These are phyloP conservation scores for Trichoderma sp. DNA, from an alignment of 2,329 filamentous ascomycete genomes.

Conservation along the genomic window DNA sequence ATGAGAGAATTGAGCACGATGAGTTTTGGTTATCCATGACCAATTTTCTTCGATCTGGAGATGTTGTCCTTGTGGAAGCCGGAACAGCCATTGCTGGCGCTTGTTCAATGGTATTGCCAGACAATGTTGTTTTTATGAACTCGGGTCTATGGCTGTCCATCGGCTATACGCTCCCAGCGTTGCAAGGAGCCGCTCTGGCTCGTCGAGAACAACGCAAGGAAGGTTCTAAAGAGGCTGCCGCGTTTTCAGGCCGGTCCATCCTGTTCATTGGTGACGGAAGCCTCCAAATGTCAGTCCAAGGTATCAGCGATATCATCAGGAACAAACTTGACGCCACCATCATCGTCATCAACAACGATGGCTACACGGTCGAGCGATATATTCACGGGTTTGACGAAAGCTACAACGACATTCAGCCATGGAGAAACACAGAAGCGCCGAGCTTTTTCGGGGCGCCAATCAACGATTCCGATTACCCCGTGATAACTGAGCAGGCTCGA, in stretches of 20 bases:
- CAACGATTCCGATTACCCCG: conserved; percentile 29
- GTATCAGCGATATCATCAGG: conserved; percentile 64
- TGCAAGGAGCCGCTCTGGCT: conserved; percentile 58
- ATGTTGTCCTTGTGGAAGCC: conserved; percentile 60
- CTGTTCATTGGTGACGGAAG: conserved; percentile 65
- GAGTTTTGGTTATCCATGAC: conserved; percentile 51
- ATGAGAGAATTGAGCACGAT: conserved; percentile 49
- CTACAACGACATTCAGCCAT: conserved; percentile 59
- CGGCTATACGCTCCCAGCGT: conserved; percentile 61
- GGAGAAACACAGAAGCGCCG: conserved; percentile 53
- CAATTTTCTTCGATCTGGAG: conserved; percentile 51
- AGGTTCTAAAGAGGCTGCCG: not conserved
- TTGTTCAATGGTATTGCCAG: conserved; percentile 52
- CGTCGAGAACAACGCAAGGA: conserved; percentile 43
- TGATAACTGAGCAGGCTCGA: not conserved
- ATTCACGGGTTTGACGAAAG: conserved; percentile 55
- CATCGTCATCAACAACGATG: conserved; percentile 60
- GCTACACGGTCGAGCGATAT: conserved; percentile 60
- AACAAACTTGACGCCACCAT: conserved; percentile 51
- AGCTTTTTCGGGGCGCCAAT: conserved; percentile 50
- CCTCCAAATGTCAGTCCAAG: conserved; percentile 67
- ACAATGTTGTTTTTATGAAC: conserved; percentile 49
- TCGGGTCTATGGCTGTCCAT: conserved; percentile 61
- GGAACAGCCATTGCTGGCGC: conserved; percentile 59
- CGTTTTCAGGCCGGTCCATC: conserved; percentile 44